Percentiles rank a stretch among this genome's conserved stretches.
Conservation (phyloP, 768 basidiomycete genomes). For the Xanthoconium stramineum region DNA sequence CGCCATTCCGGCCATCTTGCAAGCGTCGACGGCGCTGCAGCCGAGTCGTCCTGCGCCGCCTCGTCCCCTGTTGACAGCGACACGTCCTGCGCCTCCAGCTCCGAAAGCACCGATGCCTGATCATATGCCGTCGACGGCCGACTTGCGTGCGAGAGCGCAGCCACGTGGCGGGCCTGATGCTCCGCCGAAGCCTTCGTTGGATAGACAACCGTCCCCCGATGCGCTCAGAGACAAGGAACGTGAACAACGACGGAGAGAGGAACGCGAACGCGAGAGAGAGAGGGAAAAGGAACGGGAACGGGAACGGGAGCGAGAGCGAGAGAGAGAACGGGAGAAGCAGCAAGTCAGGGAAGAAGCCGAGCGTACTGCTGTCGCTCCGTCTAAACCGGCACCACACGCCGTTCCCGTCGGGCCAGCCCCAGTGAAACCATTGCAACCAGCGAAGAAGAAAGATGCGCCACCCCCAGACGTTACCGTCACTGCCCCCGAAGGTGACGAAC, state of each 20-base stretch:
- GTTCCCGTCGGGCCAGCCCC: constrained; percentile 54
- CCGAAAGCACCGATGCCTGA: constrained; percentile 42
- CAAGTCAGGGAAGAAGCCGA: constrained; percentile 32
- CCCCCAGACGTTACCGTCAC: constrained; percentile 51
- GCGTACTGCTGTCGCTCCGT: constrained; percentile 42
- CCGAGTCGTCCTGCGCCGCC: constrained; percentile 67
- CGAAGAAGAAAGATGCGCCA: constrained; percentile 51
- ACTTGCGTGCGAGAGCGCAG: constrained; percentile 63
- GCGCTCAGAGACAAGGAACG: constrained; percentile 36
- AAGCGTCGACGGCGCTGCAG: constrained; percentile 41
- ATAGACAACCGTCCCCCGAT: constrained; percentile 41
- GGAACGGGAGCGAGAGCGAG: constrained; percentile 24
- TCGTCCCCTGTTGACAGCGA: constrained; percentile 57
- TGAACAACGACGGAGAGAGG: constrained; percentile 38
- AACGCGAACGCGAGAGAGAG: constrained; percentile 32
- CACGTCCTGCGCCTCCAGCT: constrained; percentile 51
- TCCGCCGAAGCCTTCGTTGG: constrained; percentile 30
- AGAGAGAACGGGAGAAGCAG: constrained; percentile 21
- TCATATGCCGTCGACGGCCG: constrained; percentile 59
- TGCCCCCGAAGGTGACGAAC: constrained; percentile 40
- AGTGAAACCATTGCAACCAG: constrained; percentile 73
- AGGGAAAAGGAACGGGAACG: constrained; percentile 31
- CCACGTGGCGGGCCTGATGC: constrained; percentile 48
- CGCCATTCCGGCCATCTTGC: constrained; percentile 25
- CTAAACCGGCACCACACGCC: constrained; percentile 37